These are phyloP conservation scores for Akanthomyces uredinophilus DNA, from an alignment of 2,329 filamentous ascomycete genomes.

Conservation along the genomic window DNA sequence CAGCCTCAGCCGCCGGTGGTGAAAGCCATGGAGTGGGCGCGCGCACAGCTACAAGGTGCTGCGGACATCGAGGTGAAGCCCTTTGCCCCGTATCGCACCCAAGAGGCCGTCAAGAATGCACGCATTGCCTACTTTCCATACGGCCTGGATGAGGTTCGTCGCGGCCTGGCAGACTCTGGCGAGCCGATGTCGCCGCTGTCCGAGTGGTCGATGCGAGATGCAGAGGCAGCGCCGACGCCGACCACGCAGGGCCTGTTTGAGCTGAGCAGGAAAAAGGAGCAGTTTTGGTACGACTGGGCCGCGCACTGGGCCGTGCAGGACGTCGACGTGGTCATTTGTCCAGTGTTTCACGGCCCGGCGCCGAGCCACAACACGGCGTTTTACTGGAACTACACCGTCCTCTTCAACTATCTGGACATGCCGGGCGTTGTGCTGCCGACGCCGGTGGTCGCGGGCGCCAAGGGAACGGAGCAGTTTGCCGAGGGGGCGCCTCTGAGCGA, in stretches of 20 bases:
- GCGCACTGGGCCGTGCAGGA: conserved; percentile 31
- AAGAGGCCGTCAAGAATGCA: conserved; percentile 28
- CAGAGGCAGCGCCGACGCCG: conserved; percentile 21
- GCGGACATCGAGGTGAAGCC: conserved; percentile 28
- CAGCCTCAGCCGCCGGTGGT: conserved; percentile 34
- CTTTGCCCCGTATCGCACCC: conserved; percentile 29
- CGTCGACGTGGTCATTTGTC: conserved; percentile 33
- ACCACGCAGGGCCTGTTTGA: conserved; percentile 22
- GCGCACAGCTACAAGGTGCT: conserved; percentile 19
- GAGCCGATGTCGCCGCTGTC: conserved; percentile 43
- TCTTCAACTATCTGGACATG: conserved; percentile 35
- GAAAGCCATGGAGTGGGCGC: conserved; percentile 32
- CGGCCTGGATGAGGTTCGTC: conserved; percentile 29
- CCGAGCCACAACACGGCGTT: conserved; percentile 31
- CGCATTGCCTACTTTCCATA: conserved; percentile 43
- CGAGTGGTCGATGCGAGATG: conserved; percentile 33
- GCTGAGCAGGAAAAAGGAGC: conserved; percentile 25
- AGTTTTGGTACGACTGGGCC: conserved; percentile 29
- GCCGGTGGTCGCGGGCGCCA: conserved; percentile 26
- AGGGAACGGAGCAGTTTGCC: conserved; percentile 20
- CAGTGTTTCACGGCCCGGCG: conserved; percentile 33
- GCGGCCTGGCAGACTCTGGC: conserved; percentile 30
- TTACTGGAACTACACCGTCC: conserved; percentile 34
- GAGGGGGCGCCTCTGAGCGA: conserved; percentile 24
- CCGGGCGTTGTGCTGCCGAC: conserved; percentile 32